Evolutionary conservation across 1,284 basidiomycete genomes (phyloP).

Genomic region (Laetiporus sulphureus): DNA sequence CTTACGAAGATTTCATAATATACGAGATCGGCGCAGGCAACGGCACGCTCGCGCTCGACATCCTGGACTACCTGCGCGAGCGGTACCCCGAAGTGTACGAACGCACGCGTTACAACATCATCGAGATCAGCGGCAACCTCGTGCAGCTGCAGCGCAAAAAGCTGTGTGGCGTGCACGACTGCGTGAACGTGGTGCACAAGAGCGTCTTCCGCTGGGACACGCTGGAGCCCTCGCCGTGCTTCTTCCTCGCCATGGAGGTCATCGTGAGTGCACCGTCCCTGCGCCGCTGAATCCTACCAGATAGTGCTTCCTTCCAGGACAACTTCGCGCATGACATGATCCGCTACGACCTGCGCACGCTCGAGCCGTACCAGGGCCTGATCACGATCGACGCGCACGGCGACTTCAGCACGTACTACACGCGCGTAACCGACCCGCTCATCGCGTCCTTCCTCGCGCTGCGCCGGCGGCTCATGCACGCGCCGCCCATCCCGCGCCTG

Average conservation of each 20-base stretch:
- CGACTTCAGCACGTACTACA: slow-evolving; percentile 84
- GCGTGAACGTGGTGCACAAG: slow-evolving; percentile 70
- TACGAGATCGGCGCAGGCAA: slow-evolving; percentile 99
- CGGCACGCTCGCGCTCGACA: slow-evolving; percentile 86
- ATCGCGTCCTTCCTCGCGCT: slow-evolving; percentile 69
- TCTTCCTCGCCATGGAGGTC: slow-evolving; percentile 92
- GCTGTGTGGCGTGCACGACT: slow-evolving; percentile 48
- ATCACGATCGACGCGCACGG: slow-evolving; percentile 79
- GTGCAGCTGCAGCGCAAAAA: slow-evolving; percentile 66
- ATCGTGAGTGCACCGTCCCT: slow-evolving; percentile 51
- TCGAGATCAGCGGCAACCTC: slow-evolving; percentile 86
- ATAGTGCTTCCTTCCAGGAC: slow-evolving; percentile 49
- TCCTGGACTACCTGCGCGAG: slow-evolving; percentile 75
- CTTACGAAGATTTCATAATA: slow-evolving; percentile 91
- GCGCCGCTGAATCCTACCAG: not conserved
- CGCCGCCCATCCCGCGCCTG: slow-evolving; percentile 49
- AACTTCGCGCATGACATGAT: slow-evolving; percentile 97
- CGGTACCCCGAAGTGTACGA: slow-evolving; percentile 90
- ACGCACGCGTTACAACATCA: slow-evolving; percentile 84
- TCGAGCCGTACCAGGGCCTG: slow-evolving; percentile 80
- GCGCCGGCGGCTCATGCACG: slow-evolving; percentile 49
- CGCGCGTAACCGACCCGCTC: slow-evolving; percentile 81
- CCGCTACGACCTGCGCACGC: slow-evolving; percentile 76
- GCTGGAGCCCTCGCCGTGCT: slow-evolving; percentile 80
- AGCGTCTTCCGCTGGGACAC: slow-evolving; percentile 87